Percentiles rank a stretch among this genome's conserved stretches.
phyloP scores from a whole-genome alignment of 2,329 filamentous ascomycete species.

The Cladorrhinum sp. region DNA sequence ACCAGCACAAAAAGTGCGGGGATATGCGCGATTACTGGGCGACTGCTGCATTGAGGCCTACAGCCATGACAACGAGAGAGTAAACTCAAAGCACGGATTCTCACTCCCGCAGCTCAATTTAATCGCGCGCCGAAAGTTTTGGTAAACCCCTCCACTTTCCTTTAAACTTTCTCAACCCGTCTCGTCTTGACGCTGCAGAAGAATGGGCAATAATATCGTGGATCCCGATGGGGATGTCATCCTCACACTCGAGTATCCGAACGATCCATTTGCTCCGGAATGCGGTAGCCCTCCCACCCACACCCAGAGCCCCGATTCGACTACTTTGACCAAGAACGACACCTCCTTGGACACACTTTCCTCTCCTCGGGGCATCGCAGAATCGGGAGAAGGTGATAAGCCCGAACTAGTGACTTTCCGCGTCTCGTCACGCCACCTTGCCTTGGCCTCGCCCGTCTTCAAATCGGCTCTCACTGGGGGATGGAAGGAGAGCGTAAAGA shows the following conservation, averaged over 20 bases:
- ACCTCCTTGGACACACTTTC: neutral
- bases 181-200: constrained; percentile 32
- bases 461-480: constrained; percentile 4
- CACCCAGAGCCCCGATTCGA: neutral
- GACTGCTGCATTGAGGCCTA: neutral
- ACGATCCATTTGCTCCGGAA: neutral
- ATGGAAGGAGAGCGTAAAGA: constrained; percentile 4
- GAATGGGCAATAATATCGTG: constrained; percentile 39
- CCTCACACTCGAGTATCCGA: neutral
- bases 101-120: neutral
- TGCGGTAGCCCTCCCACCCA: neutral
- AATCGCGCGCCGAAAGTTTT: no score
- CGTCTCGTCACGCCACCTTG: constrained; percentile 6
- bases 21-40: no score
- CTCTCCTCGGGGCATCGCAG: neutral
- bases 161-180: neutral
- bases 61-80: neutral
- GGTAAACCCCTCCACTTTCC: neutral
- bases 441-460: constrained; percentile 3
- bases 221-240: constrained; percentile 25
- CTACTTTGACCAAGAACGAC: neutral
- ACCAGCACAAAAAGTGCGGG: no score
- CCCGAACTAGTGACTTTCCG: constrained; percentile 3
- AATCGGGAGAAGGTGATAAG: neutral
- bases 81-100: neutral